Percentiles rank a stretch among this genome's conserved stretches.
phyloP scores from a whole-genome alignment of 2,329 filamentous ascomycete genomes.

The Cercospora zeae-maydis region DNA sequence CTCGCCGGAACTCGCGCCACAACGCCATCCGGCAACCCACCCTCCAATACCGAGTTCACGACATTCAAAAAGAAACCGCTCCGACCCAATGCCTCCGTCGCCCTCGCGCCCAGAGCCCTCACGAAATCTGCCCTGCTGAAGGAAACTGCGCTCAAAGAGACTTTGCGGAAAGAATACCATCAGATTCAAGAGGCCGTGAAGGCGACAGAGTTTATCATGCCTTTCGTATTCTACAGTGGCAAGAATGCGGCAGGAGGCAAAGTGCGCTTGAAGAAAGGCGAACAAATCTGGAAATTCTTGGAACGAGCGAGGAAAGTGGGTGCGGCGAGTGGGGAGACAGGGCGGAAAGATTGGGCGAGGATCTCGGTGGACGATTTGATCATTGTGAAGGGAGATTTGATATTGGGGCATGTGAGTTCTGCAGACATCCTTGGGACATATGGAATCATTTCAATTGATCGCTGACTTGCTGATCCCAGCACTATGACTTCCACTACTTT shows the following conservation, averaged over 20 bases:
- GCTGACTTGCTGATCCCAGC: slow-evolving; percentile 51
- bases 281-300: slow-evolving; percentile 87
- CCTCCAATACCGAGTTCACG: slow-evolving; percentile 8
- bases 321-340: slow-evolving; percentile 65
- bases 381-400: slow-evolving; percentile 83
- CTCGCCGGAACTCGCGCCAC: slow-evolving; percentile 3
- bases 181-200: slow-evolving; percentile 81
- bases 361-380: slow-evolving; percentile 94
- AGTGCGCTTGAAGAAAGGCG: slow-evolving; percentile 87
- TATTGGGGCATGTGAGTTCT: slow-evolving; percentile 81
- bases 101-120: slow-evolving; percentile 66
- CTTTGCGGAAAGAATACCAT: slow-evolving; percentile 74
- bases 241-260: slow-evolving; percentile 81
- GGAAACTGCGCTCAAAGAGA: slow-evolving; percentile 73
- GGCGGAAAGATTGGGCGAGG: slow-evolving; percentile 79
- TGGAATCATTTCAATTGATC: slow-evolving; percentile 2
- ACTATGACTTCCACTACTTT: slow-evolving; percentile 97
- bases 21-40: not conserved
- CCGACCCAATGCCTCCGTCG: slow-evolving; percentile 59
- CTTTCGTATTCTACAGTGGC: slow-evolving; percentile 96
- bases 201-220: slow-evolving; percentile 81
- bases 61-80: slow-evolving; percentile 46
- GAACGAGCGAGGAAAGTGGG: slow-evolving; percentile 89
- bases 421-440: not conserved
- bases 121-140: slow-evolving; percentile 73